Base-by-base conservation (phyloP, 208 protist species). In the Trypanosoma mega region DNA sequence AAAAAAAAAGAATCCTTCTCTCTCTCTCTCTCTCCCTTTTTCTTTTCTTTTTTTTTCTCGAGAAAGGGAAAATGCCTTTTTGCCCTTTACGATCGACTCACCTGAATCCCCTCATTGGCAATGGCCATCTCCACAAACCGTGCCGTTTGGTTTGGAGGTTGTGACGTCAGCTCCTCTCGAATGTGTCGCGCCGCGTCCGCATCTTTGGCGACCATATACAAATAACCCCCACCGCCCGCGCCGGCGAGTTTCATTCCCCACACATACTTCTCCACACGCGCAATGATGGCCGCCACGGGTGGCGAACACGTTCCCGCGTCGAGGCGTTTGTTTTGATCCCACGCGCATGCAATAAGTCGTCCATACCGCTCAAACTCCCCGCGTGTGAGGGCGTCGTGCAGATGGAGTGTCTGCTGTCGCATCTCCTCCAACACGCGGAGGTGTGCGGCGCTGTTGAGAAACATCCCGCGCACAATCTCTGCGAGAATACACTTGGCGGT, bases 161-260 rank as follows among this genome's bases (percentile, higher is more conserved):
- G 47, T 31, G 23, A 50, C 24, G 51, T 75, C 36, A 82, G 53
- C 21, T 76, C 46, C 30, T 61, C 54, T n/a, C 73, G 67, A 12
- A 90, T 76, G 26, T 41, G 47, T 20, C 54, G 67, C 21, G 74
- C 72, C 27, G 59, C 66, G 39, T 50, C 47, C 46, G 69, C 56
- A 24, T 82, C 68, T 56, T 81, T 91, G 12, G 84, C 72, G 14
- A 83, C 63, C 49, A 87, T 74, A 61, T 79, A 78, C 41, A 91
- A 49, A 63, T 82, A 91, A 21, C 84, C 84, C 2, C 80, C 84
- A 23, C 83, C 83, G 27, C 80, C 83, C n/a, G 83, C 80, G 0
- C 83, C 80, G 1, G 75, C 52, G 43, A 91, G 67, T 46, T 71
- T 67, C 16, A 72, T 43, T n/a, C 77, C 80, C 62, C 59, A 71